Conservation (phyloP, 2,329 filamentous ascomycete species). For the Clarireedia hainanense region DNA sequence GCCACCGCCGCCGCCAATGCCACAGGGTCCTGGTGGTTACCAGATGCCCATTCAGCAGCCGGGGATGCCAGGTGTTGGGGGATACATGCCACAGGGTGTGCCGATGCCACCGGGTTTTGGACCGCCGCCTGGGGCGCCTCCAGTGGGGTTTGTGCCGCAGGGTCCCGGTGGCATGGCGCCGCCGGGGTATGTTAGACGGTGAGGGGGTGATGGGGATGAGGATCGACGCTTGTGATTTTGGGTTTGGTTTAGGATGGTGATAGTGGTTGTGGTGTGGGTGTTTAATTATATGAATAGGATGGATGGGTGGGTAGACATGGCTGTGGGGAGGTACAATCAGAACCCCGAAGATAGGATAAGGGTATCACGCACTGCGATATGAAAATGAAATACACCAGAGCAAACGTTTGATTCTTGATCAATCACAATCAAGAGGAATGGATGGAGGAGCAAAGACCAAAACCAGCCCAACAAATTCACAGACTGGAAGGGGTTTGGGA, state of each 20-base stretch:
- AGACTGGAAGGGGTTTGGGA: too few species aligned
- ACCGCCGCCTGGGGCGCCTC: neutral
- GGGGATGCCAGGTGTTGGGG: neutral
- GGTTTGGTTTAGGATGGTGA: neutral
- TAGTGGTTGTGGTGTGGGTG: neutral
- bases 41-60: too few species aligned
- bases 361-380: too few species aligned
- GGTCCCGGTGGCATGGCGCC: slow-evolving; percentile 18
- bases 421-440: too few species aligned
- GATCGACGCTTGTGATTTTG: neutral
- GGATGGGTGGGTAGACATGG: neutral
- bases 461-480: too few species aligned
- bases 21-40: neutral
- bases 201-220: neutral
- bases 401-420: too few species aligned
- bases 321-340: neutral
- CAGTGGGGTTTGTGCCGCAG: neutral
- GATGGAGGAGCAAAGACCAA: too few species aligned
- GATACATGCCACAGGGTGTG: too few species aligned
- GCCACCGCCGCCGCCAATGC: neutral
- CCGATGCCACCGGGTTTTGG: neutral
- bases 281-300: neutral
- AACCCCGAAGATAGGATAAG: too few species aligned
- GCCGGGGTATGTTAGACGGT: slow-evolving; percentile 5
- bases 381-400: too few species aligned